Conservation (phyloP, 2,329 filamentous ascomycete genomes). For the Botrytis fragariae region DNA sequence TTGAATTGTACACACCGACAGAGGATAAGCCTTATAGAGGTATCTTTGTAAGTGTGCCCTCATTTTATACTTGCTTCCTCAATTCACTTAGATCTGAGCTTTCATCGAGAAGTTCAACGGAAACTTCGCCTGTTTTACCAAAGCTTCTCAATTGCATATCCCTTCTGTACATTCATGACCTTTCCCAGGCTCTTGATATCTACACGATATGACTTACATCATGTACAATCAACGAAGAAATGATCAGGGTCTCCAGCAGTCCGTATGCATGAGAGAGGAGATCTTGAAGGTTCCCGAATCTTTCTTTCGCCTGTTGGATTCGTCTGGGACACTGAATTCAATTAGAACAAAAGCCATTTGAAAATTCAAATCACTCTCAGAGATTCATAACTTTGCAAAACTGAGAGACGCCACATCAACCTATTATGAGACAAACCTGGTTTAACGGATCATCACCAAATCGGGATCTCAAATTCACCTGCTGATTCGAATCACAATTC, state of each 20-base stretch:
- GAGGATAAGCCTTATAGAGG: conserved; percentile 78
- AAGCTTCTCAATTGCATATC: background rate
- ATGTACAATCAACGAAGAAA: background rate
- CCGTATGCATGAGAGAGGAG: no score
- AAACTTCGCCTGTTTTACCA: background rate
- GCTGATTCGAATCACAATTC: background rate
- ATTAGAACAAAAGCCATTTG: background rate
- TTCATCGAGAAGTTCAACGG: background rate
- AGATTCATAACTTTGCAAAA: background rate
- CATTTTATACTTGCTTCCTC: background rate
- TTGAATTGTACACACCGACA: conserved; percentile 76
- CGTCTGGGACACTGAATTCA: background rate
- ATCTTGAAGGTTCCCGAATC: background rate
- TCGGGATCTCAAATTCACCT: background rate
- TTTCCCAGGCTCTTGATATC: background rate
- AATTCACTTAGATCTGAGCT: background rate
- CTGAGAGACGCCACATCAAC: background rate
- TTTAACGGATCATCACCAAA: background rate
- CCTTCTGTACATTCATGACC: background rate
- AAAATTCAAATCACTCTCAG: background rate
- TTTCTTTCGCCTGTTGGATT: background rate
- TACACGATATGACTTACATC: background rate
- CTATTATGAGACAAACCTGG: background rate
- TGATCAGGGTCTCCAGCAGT: background rate
- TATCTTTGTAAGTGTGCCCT: conserved; percentile 63